Base-by-base conservation (phyloP, 768 basidiomycete genomes). In the Gautieria morchelliformis region DNA sequence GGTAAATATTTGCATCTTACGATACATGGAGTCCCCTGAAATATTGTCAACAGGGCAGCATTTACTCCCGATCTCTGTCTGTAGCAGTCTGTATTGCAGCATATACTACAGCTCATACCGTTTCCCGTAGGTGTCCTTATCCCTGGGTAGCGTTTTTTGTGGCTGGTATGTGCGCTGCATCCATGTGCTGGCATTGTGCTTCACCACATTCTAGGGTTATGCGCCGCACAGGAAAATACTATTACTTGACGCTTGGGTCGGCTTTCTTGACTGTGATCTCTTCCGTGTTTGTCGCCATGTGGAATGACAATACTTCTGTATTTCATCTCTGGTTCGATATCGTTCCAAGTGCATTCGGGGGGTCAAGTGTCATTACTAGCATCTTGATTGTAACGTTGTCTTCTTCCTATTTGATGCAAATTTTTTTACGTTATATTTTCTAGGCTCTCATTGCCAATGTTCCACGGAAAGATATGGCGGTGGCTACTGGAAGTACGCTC, bases 361-460 rank as follows among this genome's bases (percentile, higher is more conserved):
- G 88, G 80, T 82, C 89, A 22, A 84, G 83, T 67, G 74, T 90
- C 56, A 87, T 92, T 65, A 93, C 90, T n/a, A 85, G 79, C 62
- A 91, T 89, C 8, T 73, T 92, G 46, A 89, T 93, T 67, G 90
- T 90, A 60, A 60, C 62, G 84, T 76, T 62, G 22, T 53, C 27
- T 27, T 46, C 52, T 35, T 48, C 37, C 5, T 24, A 22, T 49
- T 49, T 24, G 32, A 49, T 44, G 24, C 20, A 10, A 49, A 11
- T 49, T 19, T 49, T 19, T 17, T 55, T 17, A n/a, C 35, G 6
- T 19, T 20, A 4, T 17, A 17, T 10, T 49, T 30, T 48, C 33
- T 65, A 92, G 89, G 93, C 92, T 14, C 84, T 96, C 78, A 93
- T 95, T 58, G 81, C 92, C 24, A 78, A 81, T 46, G 87, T 94